Conservation (phyloP, 257 asterid genomes). For the Przewalskia tangutica region DNA sequence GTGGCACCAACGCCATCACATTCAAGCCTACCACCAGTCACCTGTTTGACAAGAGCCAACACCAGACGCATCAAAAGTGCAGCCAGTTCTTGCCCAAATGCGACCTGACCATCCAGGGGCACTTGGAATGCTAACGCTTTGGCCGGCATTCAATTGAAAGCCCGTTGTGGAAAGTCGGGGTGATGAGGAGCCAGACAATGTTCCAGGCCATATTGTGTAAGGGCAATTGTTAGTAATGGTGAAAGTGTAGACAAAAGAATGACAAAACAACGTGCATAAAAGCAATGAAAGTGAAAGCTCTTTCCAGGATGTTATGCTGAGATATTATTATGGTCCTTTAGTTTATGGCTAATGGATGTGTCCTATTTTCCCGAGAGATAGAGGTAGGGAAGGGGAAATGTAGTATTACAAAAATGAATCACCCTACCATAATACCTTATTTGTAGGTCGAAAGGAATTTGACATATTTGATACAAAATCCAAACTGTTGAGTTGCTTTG, state of each 20-base stretch:
- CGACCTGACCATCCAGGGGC: constrained; percentile 78
- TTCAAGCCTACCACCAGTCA: constrained; percentile 70
- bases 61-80: constrained; percentile 55
- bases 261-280: constrained; percentile 11
- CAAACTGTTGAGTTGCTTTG: constrained; percentile 24
- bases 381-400: not conserved
- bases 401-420: not conserved
- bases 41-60: constrained; percentile 70
- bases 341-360: not conserved
- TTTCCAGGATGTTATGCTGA: constrained; percentile 25
- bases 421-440: constrained; percentile 7
- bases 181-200: constrained; percentile 62
- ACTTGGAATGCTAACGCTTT: constrained; percentile 36
- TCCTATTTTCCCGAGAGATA: not conserved
- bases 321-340: constrained; percentile 3
- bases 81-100: constrained; percentile 80
- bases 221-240: constrained; percentile 58
- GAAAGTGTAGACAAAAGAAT: constrained; percentile 36
- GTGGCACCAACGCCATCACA: constrained; percentile 65
- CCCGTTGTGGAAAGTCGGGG: constrained; percentile 66
- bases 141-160: constrained; percentile 54
- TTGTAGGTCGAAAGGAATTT: constrained; percentile 23
- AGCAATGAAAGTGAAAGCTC: constrained; percentile 11
- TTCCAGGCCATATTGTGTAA: constrained; percentile 75
- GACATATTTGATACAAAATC: constrained; percentile 6